Conservation (phyloP, 306 rosid species). For the Pterocarpus macrocarpus region DNA sequence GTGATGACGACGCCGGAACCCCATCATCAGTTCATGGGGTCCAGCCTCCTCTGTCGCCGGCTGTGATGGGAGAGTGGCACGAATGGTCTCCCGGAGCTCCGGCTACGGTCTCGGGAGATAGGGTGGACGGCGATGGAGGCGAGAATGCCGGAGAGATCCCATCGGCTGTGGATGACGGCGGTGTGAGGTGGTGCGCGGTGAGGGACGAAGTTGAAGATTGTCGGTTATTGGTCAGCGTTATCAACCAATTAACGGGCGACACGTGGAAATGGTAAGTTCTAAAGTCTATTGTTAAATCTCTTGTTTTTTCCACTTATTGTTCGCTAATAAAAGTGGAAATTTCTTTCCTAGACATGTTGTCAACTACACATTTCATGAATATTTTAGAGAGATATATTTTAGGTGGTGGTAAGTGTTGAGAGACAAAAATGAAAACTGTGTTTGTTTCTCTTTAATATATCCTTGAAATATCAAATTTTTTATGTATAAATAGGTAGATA, state of each 20-base stretch:
- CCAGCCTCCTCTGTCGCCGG: not conserved
- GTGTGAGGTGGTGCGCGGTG: conserved; percentile 50
- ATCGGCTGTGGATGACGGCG: conserved; percentile 6
- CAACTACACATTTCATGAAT: no score
- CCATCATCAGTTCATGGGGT: not conserved
- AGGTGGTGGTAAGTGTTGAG: no score
- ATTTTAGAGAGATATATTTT: no score
- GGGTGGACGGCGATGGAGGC: not conserved
- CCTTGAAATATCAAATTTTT: no score
- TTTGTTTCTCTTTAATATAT: no score
- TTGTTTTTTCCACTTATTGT: not conserved
- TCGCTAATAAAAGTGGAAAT: no score
- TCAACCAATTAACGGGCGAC: conserved; percentile 40
- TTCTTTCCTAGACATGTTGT: no score
- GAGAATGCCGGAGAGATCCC: conserved; percentile 16
- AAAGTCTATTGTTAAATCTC: not conserved
- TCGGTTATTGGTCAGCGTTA: not conserved
- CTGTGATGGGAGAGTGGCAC: not conserved
- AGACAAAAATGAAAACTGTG: no score
- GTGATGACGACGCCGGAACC: not conserved
- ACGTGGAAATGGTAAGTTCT: conserved; percentile 44
- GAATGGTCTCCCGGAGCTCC: not conserved
- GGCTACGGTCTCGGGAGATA: not conserved
- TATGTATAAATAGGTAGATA: no score
- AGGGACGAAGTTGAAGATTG: conserved; percentile 44